Base-by-base conservation (phyloP, 371 early-diverging fungal species). In the Umbelopsis sp. region DNA sequence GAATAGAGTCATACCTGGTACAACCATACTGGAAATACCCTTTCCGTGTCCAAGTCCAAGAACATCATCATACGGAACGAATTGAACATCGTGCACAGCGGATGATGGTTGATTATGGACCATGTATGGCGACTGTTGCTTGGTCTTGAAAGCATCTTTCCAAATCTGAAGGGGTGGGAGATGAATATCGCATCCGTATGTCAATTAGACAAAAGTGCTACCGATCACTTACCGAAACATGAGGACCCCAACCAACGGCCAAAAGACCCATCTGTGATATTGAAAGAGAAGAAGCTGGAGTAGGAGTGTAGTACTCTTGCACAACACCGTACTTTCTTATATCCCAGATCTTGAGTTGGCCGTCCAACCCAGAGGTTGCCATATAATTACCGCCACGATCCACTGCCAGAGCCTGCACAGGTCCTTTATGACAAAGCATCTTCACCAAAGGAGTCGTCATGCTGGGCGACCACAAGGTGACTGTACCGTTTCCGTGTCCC, bases 51-150 rank as follows among this genome's bases (percentile, higher is more conserved):
- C 98, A 65, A 93, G 73, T 11, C 95, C 96, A 16, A 99, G 89
- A 12, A 98, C 93, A 89, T 99, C 99, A 78, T 99, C 99, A 87
- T 88, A 98, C 16, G 99, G 99, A 62, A 92, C 94, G 80, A 99
- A 99, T 41, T 75, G 66, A 8, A 97, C 57, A 65, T 86, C 84
- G 18, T 77, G 68, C 10, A 97, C 78, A 2, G 78, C 50, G 0
- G 83, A 81, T 5, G 87, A 78, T 14, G 89, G 86, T 63, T 87
- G 77, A 22, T 92, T 72, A 78, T 97, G 97, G 63, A 84, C 82
- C 93, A 99, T 93, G 78, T 98, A 97, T n/a, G 97, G 95, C 46
- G 88, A 85, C 29, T 83, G 72, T 68, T 93, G 92, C 72, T 92
- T 93, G 41, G 83, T 79, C 32, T 74, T 81, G 72, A 93, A 90